Evolutionary conservation across 495 filamentous ascomycete genomes (phyloP).

Genomic region (Neurospora intermedia): DNA sequence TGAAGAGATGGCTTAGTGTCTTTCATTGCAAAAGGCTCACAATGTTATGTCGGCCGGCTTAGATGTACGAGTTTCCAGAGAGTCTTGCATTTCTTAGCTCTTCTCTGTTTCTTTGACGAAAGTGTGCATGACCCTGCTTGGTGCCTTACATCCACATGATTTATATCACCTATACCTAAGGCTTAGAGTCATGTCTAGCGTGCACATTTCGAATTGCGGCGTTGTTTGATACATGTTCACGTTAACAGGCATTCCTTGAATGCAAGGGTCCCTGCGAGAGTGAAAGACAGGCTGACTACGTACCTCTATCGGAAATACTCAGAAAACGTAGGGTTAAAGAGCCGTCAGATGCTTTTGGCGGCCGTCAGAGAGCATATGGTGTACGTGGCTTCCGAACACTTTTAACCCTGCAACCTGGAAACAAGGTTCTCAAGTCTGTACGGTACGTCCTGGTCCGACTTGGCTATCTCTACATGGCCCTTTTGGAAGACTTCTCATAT

Average conservation of each 20-base stretch:
- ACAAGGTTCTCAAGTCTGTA: not conserved
- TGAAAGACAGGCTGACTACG: not conserved
- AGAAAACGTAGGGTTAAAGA: not conserved
- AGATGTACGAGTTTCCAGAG: not conserved
- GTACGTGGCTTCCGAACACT: not conserved
- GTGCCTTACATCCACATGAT: not conserved
- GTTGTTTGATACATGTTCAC: not conserved
- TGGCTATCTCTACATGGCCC: not conserved
- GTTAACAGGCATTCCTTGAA: not conserved
- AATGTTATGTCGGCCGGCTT: not conserved
- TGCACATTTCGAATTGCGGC: not conserved
- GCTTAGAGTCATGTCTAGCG: not conserved
- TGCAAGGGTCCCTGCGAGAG: not conserved
- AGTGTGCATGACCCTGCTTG: not conserved
- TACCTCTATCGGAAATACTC: too few relatives aligned
- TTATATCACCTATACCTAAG: not conserved
- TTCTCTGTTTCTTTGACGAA: not conserved
- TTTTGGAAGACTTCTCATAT: slow-evolving; percentile 2
- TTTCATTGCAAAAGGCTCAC: not conserved
- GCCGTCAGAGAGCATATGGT: not conserved
- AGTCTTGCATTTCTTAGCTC: not conserved
- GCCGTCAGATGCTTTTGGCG: not conserved
- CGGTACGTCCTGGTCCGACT: not conserved
- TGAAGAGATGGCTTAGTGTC: not conserved
- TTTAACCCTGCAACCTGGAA: not conserved